A percentile compares a stretch with the other conserved stretches of the same genome.
Conservation (phyloP, 108 stramenopile species). For the Discostella pseudostelligera region DNA sequence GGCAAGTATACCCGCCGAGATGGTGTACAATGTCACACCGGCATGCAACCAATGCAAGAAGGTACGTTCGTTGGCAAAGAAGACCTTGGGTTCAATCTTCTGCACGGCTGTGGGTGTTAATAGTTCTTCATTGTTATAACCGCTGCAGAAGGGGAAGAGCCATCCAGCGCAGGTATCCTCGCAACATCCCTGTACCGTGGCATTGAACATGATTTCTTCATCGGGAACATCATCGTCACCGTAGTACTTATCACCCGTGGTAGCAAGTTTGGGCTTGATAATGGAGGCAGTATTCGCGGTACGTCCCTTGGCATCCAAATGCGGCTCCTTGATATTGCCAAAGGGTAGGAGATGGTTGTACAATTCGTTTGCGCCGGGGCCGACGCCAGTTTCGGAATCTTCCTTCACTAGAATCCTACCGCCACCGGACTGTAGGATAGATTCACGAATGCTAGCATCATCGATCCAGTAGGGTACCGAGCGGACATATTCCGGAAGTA, state of each 20-base stretch:
- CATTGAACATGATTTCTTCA: slow-evolving; percentile 41
- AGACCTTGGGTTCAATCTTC: slow-evolving; percentile 97
- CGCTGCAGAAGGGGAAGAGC: slow-evolving; percentile 77
- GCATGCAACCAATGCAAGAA: slow-evolving; percentile 94
- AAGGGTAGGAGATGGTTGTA: slow-evolving; percentile 88
- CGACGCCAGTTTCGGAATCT: slow-evolving; percentile 54
- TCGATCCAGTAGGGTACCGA: slow-evolving; percentile 97
- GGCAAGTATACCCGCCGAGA: slow-evolving; percentile 82
- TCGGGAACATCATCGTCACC: slow-evolving; percentile 43
- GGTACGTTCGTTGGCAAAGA: slow-evolving; percentile 98
- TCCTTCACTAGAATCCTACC: slow-evolving; percentile 64
- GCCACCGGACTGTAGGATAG: slow-evolving; percentile 80
- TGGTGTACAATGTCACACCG: slow-evolving; percentile 77
- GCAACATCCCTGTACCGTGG: slow-evolving; percentile 31
- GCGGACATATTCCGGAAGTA: slow-evolving; percentile 93
- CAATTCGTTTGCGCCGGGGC: slow-evolving; percentile 84
- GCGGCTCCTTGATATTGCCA: slow-evolving; percentile 71
- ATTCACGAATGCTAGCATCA: slow-evolving; percentile 88
- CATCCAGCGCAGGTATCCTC: slow-evolving; percentile 59
- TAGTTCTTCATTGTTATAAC: slow-evolving; percentile 56
- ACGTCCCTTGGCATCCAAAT: slow-evolving; percentile 71
- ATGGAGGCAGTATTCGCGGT: slow-evolving; percentile 58
- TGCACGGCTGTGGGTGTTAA: slow-evolving; percentile 88
- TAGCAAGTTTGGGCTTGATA: slow-evolving; percentile 18
- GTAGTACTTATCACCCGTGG: slow-evolving; percentile 43